Evolutionary conservation across 257 asterid species (phyloP).

Genomic region (Fraxinus americana): DNA sequence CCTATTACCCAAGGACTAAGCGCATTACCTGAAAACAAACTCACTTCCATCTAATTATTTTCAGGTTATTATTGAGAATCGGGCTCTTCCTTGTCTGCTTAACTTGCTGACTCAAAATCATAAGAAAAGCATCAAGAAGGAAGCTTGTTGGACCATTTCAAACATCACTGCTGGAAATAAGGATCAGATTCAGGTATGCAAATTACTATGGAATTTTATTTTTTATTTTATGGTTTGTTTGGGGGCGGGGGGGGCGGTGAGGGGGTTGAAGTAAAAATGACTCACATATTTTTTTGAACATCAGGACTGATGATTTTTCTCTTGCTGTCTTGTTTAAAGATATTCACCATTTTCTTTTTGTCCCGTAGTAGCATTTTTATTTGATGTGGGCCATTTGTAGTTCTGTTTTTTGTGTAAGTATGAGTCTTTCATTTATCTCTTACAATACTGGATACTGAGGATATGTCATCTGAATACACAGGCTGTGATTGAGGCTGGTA

Average conservation of each 20-base stretch:
- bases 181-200: slow-evolving; percentile 68
- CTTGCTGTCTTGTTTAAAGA: background rate
- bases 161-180: slow-evolving; percentile 85
- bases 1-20: background rate
- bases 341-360: background rate
- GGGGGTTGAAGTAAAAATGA: background rate
- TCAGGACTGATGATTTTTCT: background rate
- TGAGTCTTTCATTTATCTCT: background rate
- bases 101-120: slow-evolving; percentile 56
- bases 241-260: background rate
- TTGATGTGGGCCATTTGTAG: background rate
- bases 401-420: background rate
- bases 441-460: background rate
- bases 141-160: slow-evolving; percentile 91
- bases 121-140: slow-evolving; percentile 78
- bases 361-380: background rate
- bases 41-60: slow-evolving; percentile 13
- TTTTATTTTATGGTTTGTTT: background rate
- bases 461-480: slow-evolving; percentile 29
- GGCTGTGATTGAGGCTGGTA: slow-evolving; percentile 69
- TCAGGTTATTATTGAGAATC: slow-evolving; percentile 67
- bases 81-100: slow-evolving; percentile 67
- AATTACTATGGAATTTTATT: background rate
- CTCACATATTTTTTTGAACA: background rate
- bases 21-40: background rate